A percentile compares a stretch with the other conserved stretches of the same genome.
These are phyloP conservation scores for Fraxinus paxiana DNA, from an alignment of 305 asterid genomes.

Conservation along the genomic window DNA sequence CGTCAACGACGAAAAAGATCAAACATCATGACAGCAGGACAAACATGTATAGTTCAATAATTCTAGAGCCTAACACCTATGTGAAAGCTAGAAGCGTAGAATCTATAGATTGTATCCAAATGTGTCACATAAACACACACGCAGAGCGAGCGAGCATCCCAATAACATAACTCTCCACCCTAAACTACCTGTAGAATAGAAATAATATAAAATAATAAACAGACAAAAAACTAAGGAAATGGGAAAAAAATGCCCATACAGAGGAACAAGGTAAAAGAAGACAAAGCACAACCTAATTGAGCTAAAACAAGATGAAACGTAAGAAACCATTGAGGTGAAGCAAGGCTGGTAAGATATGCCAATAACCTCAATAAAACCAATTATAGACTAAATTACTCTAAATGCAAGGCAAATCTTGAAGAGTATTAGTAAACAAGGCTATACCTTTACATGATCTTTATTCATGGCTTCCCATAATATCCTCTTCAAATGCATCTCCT, in stretches of 20 bases:
- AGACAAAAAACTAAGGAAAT: background rate
- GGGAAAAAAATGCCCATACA: background rate
- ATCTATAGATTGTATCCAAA: background rate
- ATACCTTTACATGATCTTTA: constrained; percentile 30
- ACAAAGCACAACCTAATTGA: background rate
- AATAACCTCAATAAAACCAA: background rate
- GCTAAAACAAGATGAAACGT: background rate
- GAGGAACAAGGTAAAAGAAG: background rate
- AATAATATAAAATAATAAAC: background rate
- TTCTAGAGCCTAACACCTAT: background rate
- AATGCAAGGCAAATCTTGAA: background rate
- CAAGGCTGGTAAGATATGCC: background rate
- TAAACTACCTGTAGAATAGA: background rate
- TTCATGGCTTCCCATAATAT: constrained; percentile 51
- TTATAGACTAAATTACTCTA: background rate
- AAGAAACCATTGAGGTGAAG: background rate
- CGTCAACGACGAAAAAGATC: background rate
- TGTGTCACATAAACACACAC: background rate
- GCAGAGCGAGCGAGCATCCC: background rate
- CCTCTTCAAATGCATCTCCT: constrained; percentile 37
- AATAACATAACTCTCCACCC: background rate
- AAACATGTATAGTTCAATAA: background rate
- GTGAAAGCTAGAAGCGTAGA: background rate
- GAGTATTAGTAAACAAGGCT: constrained; percentile 17
- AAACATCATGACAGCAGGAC: background rate